phyloP scores from a whole-genome alignment of 257 asterid species.

The Cynanchum wilfordii region DNA sequence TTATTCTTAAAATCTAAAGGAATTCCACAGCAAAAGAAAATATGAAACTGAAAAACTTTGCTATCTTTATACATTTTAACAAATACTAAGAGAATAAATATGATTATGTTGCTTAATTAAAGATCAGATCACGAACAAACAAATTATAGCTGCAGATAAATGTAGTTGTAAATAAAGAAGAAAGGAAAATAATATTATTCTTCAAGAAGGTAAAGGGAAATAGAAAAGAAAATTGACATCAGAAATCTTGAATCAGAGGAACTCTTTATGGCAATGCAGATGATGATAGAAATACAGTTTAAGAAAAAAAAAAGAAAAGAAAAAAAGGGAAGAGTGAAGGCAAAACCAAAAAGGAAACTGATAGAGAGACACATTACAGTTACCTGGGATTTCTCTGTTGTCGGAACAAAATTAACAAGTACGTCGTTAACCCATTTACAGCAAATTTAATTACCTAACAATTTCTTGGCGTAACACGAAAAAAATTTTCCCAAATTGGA shows the following conservation, averaged over 20 bases:
- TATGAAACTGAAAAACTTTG: too few species aligned
- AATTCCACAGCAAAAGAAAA: background rate
- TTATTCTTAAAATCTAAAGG: background rate
- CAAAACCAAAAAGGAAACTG: background rate
- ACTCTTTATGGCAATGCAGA: background rate
- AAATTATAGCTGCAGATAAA: background rate
- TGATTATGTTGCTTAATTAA: background rate
- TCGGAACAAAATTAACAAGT: background rate
- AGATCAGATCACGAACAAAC: background rate
- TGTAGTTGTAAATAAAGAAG: background rate
- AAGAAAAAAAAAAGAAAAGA: background rate
- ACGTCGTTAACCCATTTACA: background rate
- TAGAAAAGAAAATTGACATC: background rate
- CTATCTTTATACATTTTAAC: too few species aligned
- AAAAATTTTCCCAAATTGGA: constrained; percentile 5
- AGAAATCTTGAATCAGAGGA: background rate
- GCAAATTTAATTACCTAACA: background rate
- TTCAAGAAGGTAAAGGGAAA: background rate
- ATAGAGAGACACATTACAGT: background rate
- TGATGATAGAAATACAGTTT: background rate
- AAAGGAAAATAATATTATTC: background rate
- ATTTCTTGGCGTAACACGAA: background rate
- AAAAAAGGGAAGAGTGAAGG: background rate
- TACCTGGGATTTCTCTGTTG: background rate
- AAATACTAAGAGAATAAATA: background rate